A percentile compares a stretch with the other conserved stretches of the same genome.
phyloP scores from a whole-genome alignment of 768 basidiomycete species.

The Mycena galericulata region DNA sequence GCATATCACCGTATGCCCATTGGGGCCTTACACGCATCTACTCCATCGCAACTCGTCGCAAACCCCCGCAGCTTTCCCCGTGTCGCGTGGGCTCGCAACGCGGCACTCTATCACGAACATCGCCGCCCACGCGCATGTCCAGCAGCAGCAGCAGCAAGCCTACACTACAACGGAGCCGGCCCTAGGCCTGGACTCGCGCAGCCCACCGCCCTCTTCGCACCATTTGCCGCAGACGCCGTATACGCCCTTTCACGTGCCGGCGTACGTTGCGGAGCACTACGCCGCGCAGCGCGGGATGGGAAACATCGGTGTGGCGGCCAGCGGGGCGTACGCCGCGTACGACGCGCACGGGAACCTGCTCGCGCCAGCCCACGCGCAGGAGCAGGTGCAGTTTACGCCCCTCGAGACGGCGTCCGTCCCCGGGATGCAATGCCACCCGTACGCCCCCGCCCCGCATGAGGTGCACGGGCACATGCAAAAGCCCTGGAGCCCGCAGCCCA shows the following conservation, averaged over 20 bases:
- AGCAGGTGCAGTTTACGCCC: too few species aligned
- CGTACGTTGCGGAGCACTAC: not conserved
- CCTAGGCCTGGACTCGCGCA: not conserved
- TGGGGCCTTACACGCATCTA: not conserved
- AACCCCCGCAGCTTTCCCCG: slow-evolving; percentile 4
- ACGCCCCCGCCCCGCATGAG: too few species aligned
- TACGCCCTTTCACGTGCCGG: not conserved
- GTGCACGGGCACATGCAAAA: too few species aligned
- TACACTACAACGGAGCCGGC: not conserved
- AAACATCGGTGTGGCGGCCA: too few species aligned
- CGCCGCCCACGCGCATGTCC: not conserved
- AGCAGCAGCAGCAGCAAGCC: not conserved
- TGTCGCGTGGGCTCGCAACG: slow-evolving; percentile 9
- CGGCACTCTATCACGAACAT: slow-evolving; percentile 16
- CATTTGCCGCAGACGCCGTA: slow-evolving; percentile 15
- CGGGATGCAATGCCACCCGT: not conserved
- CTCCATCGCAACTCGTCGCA: slow-evolving; percentile 2
- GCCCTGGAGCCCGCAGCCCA: too few species aligned
- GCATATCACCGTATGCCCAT: too few species aligned
- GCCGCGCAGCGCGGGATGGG: not conserved
- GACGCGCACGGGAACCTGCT: too few species aligned
- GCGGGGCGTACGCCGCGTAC: too few species aligned
- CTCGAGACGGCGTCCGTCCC: not conserved
- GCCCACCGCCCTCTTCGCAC: not conserved
- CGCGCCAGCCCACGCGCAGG: too few species aligned